A percentile compares a stretch with the other conserved stretches of the same genome.
Evolutionary conservation across 225 moss, liverwort and hornwort species (phyloP).

Genomic region (Asterella californica): DNA sequence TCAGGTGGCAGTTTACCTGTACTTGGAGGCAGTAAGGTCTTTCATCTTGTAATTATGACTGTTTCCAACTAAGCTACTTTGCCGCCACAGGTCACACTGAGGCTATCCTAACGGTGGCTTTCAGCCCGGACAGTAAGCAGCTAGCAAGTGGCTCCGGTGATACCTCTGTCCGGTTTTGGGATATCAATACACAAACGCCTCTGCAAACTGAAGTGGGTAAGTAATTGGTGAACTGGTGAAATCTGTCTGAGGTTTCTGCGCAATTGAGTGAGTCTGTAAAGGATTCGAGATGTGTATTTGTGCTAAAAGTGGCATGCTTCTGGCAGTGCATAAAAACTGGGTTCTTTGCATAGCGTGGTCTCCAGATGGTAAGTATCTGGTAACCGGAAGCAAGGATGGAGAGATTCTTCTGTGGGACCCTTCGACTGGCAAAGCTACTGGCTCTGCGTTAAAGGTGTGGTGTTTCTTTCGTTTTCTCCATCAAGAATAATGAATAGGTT

Average conservation of each 20-base stretch:
- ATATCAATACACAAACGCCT: conserved; percentile 92
- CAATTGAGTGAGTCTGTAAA: too few relatives aligned
- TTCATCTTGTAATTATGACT: too few relatives aligned
- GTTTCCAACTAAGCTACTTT: not conserved
- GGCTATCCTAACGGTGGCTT: conserved; percentile 78
- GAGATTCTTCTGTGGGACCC: conserved; percentile 91
- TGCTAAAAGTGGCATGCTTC: not conserved
- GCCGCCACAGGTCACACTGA: conserved; percentile 66
- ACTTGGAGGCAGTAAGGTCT: not conserved
- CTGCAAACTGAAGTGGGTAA: conserved; percentile 67
- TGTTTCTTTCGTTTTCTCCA: not conserved
- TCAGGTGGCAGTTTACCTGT: not conserved
- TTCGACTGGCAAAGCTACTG: conserved; percentile 73
- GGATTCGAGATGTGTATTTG: not conserved
- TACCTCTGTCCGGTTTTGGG: conserved; percentile 97
- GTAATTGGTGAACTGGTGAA: not conserved
- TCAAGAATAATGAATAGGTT: not conserved
- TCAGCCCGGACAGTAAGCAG: conserved; percentile 94
- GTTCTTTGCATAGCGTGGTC: conserved; percentile 96
- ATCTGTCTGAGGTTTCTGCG: not conserved
- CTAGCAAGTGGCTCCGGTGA: conserved; percentile 97
- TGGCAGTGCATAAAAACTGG: conserved; percentile 90
- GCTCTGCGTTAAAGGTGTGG: conserved; percentile 68
- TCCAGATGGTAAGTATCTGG: conserved; percentile 89
- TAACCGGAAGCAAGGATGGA: conserved; percentile 93